Percentiles rank a stretch among this genome's conserved stretches.
phyloP scores from a whole-genome alignment of 2,329 filamentous ascomycete species.

The Diaporthe amygdali region DNA sequence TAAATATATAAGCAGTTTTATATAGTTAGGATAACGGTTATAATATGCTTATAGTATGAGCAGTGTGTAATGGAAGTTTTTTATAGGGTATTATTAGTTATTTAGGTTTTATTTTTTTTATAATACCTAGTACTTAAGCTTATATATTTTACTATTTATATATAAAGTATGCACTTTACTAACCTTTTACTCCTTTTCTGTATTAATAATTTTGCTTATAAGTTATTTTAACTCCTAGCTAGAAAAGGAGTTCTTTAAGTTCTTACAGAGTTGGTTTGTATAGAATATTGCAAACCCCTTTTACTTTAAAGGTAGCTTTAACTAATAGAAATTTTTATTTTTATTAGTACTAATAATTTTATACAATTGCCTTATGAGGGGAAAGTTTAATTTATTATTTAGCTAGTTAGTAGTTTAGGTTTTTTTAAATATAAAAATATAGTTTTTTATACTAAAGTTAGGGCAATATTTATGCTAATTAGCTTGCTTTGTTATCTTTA shows the following conservation, averaged over 20 bases:
- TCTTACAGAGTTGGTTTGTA: too few species aligned
- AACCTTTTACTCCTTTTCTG: not conserved
- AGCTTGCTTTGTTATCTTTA: too few species aligned
- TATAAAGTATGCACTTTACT: not conserved
- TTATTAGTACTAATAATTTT: too few species aligned
- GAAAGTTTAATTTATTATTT: too few species aligned
- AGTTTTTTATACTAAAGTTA: too few species aligned
- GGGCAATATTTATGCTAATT: too few species aligned
- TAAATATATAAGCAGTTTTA: not conserved
- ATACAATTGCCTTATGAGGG: too few species aligned
- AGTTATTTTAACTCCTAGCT: not conserved
- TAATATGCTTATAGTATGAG: not conserved
- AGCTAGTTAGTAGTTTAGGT: too few species aligned
- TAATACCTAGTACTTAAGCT: not conserved
- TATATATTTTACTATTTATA: not conserved
- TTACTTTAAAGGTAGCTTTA: not conserved
- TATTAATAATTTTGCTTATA: not conserved
- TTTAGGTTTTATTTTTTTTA: not conserved
- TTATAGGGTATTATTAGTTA: not conserved
- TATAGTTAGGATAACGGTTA: not conserved
- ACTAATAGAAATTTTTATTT: not conserved
- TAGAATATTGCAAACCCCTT: not conserved
- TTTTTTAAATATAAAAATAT: too few species aligned
- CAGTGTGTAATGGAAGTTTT: not conserved
- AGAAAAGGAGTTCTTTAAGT: not conserved